Percentiles rank a stretch among this genome's conserved stretches.
These are phyloP conservation scores for Globomyces sp. DNA, from an alignment of 371 early-diverging fungal genomes.

Conservation along the genomic window DNA sequence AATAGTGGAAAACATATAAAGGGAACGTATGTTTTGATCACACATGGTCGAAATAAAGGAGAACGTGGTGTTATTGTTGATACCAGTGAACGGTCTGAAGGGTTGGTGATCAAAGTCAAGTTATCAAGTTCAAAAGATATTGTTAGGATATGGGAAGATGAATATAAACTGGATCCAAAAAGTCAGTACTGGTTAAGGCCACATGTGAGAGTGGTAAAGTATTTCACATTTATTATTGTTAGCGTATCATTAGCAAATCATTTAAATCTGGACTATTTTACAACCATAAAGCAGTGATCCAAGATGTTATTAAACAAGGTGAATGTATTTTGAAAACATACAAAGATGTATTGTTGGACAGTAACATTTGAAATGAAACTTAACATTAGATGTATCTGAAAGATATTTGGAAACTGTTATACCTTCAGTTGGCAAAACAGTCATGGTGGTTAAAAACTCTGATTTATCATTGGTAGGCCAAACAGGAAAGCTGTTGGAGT, in stretches of 20 bases:
- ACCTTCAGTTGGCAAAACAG: slow-evolving; percentile 21
- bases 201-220: slow-evolving; percentile 23
- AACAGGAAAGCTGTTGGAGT: slow-evolving; percentile 24
- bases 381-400: slow-evolving; percentile 4
- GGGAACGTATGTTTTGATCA: slow-evolving; percentile 16
- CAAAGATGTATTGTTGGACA: slow-evolving; percentile 26
- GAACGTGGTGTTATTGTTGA: slow-evolving; percentile 17
- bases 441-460: slow-evolving; percentile 22
- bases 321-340: slow-evolving; percentile 20
- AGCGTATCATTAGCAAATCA: too few species aligned
- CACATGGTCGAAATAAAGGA: slow-evolving; percentile 3
- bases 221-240: too few species aligned
- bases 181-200: slow-evolving; percentile 31
- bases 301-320: slow-evolving; percentile 27
- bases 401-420: slow-evolving; percentile 34
- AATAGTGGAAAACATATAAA: neutral
- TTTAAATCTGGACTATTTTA: slow-evolving; percentile 25
- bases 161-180: slow-evolving; percentile 11
- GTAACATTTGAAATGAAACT: slow-evolving; percentile 9
- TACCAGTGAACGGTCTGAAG: neutral
- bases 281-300: slow-evolving; percentile 26
- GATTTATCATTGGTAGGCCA: slow-evolving; percentile 23
- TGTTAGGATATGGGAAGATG: slow-evolving; percentile 10
- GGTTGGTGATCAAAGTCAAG: neutral
- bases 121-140: slow-evolving; percentile 4